Conservation (phyloP, 495 filamentous ascomycete species). For the Penicillium pancosmium region DNA sequence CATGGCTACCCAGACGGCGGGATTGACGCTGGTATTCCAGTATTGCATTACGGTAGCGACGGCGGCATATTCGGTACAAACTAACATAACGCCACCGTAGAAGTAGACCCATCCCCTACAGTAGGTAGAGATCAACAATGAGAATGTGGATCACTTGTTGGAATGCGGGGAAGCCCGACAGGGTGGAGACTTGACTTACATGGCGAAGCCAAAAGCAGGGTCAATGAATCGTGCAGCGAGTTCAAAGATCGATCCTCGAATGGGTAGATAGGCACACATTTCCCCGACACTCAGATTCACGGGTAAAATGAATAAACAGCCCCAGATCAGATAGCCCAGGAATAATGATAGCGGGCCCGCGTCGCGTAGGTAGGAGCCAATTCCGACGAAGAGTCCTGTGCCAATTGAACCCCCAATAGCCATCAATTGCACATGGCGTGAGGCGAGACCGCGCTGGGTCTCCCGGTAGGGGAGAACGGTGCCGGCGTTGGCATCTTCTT, state of each 20-base stretch:
- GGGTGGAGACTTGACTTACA: slow-evolving; percentile 27
- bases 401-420: slow-evolving; percentile 76
- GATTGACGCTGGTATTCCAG: slow-evolving; percentile 56
- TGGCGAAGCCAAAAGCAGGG: slow-evolving; percentile 72
- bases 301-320: slow-evolving; percentile 37
- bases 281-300: slow-evolving; percentile 51
- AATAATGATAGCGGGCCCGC: slow-evolving; percentile 69
- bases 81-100: slow-evolving; percentile 41
- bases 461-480: slow-evolving; percentile 22
- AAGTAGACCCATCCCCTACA: slow-evolving; percentile 45
- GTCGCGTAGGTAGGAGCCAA: slow-evolving; percentile 65
- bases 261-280: slow-evolving; percentile 74
- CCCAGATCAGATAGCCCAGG: slow-evolving; percentile 59
- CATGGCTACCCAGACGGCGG: slow-evolving; percentile 71
- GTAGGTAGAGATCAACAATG: slow-evolving; percentile 6
- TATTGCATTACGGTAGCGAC: slow-evolving; percentile 71
- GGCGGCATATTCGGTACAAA: slow-evolving; percentile 70
- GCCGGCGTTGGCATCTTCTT: slow-evolving; percentile 25
- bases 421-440: slow-evolving; percentile 70
- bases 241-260: slow-evolving; percentile 72
- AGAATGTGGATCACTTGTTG: not conserved
- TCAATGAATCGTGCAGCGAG: slow-evolving; percentile 72
- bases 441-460: slow-evolving; percentile 61
- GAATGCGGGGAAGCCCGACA: not conserved
- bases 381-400: slow-evolving; percentile 76